Evolutionary conservation across 306 rosid species (phyloP).

Genomic region (Prunus persica): Prunus_persica_NCBIv2 NC_034014.1:1964001-1964500

Average conservation of each 20-base stretch:
- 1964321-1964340: slow-evolving; percentile 76
- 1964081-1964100: slow-evolving; percentile 90
- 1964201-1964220: slow-evolving; percentile 97
- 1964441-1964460: slow-evolving; percentile 93
- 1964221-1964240: slow-evolving; percentile 98
- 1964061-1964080: slow-evolving; percentile 75
- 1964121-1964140: slow-evolving; percentile 97
- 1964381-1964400: slow-evolving; percentile 84
- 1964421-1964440: slow-evolving; percentile 80
- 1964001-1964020: slow-evolving; percentile 96
- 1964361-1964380: slow-evolving; percentile 68
- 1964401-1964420: slow-evolving; percentile 89
- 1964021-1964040: slow-evolving; percentile 77
- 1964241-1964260: slow-evolving; percentile 90
- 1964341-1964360: slow-evolving; percentile 93
- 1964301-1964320: slow-evolving; percentile 62
- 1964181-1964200: slow-evolving; percentile 97
- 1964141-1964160: slow-evolving; percentile 94
- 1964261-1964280: slow-evolving; percentile 87
- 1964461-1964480: slow-evolving; percentile 76
- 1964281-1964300: slow-evolving; percentile 72
- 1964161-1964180: slow-evolving; percentile 98
- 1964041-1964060: slow-evolving; percentile 64
- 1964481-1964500: slow-evolving; percentile 89
- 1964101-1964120: slow-evolving; percentile 96